phyloP scores from a whole-genome alignment of 306 rosid species.

The Cucurbita maxima region DNA sequence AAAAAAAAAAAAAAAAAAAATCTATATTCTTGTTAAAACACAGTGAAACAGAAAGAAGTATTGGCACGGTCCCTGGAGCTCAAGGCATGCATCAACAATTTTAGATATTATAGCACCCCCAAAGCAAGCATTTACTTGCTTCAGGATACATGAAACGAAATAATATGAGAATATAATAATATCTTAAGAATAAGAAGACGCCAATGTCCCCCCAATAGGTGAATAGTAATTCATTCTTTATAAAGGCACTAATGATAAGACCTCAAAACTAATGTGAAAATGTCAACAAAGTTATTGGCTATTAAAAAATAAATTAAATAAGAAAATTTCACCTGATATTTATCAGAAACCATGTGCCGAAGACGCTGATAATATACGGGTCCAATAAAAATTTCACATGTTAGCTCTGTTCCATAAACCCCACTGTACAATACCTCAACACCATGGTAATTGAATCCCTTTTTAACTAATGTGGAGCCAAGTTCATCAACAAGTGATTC shows the following conservation, averaged over 20 bases:
- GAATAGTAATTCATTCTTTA: neutral
- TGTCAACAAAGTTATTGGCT: neutral
- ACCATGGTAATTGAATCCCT: slow-evolving; percentile 89
- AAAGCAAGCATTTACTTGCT: neutral
- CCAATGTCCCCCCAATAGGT: neutral
- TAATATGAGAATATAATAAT: neutral
- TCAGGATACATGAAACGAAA: neutral
- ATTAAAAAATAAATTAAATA: neutral
- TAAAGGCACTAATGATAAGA: neutral
- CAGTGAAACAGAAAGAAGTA: neutral
- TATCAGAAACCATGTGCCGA: slow-evolving; percentile 96
- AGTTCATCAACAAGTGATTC: slow-evolving; percentile 77
- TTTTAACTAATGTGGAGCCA: slow-evolving; percentile 51
- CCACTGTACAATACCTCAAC: slow-evolving; percentile 81
- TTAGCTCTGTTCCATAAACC: slow-evolving; percentile 80
- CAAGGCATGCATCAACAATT: neutral
- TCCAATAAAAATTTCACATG: slow-evolving; percentile 82
- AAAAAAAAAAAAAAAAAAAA: too few species aligned
- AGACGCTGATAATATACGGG: slow-evolving; percentile 95
- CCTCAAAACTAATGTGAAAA: neutral
- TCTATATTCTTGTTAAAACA: too few species aligned
- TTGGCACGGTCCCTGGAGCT: neutral
- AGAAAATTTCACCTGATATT: slow-evolving; percentile 50
- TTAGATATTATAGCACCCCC: neutral
- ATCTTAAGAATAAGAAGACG: neutral